Percentiles rank a stretch among this genome's conserved stretches.
phyloP scores from a whole-genome alignment of 331 rosid species.

The Quercus tomentella region DNA sequence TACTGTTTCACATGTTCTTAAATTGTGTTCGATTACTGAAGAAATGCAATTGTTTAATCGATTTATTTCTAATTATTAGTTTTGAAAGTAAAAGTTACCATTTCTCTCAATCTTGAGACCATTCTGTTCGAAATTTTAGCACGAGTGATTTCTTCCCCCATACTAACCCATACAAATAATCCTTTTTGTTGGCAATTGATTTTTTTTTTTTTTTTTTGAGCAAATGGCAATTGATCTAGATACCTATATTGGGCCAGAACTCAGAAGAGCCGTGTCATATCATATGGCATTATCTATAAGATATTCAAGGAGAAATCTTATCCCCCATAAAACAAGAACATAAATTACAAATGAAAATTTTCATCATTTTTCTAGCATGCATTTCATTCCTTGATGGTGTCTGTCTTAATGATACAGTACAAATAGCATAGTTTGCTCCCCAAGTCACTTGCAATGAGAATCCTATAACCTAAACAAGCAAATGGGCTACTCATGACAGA shows the following conservation, averaged over 20 bases:
- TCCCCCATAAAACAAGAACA: slow-evolving; percentile 18
- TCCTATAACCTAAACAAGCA: slow-evolving; percentile 16
- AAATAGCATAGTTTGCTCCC: slow-evolving; percentile 34
- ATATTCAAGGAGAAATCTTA: slow-evolving; percentile 14
- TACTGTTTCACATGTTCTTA: no score
- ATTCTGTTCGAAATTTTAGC: no score
- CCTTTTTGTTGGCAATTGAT: no score
- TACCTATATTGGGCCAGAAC: not conserved
- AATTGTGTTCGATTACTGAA: no score
- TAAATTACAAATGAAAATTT: slow-evolving; percentile 36
- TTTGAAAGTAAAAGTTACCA: no score
- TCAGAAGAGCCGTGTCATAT: not conserved
- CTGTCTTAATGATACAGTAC: slow-evolving; percentile 38
- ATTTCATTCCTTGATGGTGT: slow-evolving; percentile 23
- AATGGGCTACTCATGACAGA: slow-evolving; percentile 10
- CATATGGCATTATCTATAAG: slow-evolving; percentile 21
- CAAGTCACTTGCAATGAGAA: slow-evolving; percentile 13
- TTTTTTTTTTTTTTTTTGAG: no score
- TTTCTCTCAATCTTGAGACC: no score
- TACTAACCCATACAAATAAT: no score
- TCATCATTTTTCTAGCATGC: slow-evolving; percentile 26
- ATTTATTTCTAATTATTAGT: no score
- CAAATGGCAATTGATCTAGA: not conserved
- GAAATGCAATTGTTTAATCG: no score
- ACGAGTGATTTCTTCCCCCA: no score